Evolutionary conservation across 768 basidiomycete species (phyloP).

Genomic region (Calocybe cyanea): DNA sequence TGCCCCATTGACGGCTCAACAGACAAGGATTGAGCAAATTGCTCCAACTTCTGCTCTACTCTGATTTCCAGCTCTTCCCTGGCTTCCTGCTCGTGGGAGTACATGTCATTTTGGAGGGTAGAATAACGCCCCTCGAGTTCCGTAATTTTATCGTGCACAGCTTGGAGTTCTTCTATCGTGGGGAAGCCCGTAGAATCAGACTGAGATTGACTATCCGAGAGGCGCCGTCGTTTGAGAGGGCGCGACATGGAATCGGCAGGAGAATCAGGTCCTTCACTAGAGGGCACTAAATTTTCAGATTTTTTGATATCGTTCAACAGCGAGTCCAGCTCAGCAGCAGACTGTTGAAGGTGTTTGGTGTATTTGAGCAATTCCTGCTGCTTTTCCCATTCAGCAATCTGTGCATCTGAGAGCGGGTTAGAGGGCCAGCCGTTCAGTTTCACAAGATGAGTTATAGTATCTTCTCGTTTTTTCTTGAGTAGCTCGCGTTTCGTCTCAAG

Average conservation of each 20-base stretch:
- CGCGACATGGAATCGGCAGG: slow-evolving; percentile 10
- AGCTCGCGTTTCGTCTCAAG: slow-evolving; percentile 21
- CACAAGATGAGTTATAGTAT: slow-evolving; percentile 14
- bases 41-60: slow-evolving; percentile 18
- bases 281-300: not conserved
- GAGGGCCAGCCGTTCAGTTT: slow-evolving; percentile 28
- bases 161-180: slow-evolving; percentile 12
- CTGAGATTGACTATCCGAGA: slow-evolving; percentile 7
- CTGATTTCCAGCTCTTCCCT: slow-evolving; percentile 17
- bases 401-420: slow-evolving; percentile 14
- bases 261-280: slow-evolving; percentile 8
- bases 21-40: slow-evolving; percentile 5
- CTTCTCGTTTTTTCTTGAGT: slow-evolving; percentile 15
- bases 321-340: slow-evolving; percentile 19
- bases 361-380: slow-evolving; percentile 19
- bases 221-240: slow-evolving; percentile 28
- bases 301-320: slow-evolving; percentile 5
- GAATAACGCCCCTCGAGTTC: slow-evolving; percentile 15
- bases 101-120: slow-evolving; percentile 21
- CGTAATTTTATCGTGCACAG: slow-evolving; percentile 15
- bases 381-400: slow-evolving; percentile 17
- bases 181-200: slow-evolving; percentile 1
- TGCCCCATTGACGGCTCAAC: not conserved
- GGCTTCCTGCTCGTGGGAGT: slow-evolving; percentile 16
- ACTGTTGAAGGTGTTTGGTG: slow-evolving; percentile 18